These are phyloP conservation scores for Exidia glandulosa DNA, from an alignment of 768 basidiomycete species.

Conservation along the genomic window DNA sequence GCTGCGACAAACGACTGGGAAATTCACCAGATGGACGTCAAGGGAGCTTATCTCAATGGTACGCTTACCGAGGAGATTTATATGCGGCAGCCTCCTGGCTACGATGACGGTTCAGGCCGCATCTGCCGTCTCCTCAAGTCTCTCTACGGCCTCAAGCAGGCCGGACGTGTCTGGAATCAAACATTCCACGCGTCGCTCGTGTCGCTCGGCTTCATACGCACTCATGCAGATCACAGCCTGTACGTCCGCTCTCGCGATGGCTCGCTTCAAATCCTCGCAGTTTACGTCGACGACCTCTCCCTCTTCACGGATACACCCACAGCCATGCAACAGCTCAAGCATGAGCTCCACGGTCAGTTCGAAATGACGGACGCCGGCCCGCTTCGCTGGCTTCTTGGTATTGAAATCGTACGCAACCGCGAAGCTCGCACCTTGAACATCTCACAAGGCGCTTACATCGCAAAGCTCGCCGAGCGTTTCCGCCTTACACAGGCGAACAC, in stretches of 20 bases:
- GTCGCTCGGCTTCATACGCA: slow-evolving; percentile 9
- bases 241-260: slow-evolving; percentile 7
- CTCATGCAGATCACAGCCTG: slow-evolving; percentile 13
- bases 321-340: slow-evolving; percentile 4
- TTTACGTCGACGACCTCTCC: slow-evolving; percentile 23
- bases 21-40: slow-evolving; percentile 28
- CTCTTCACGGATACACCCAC: slow-evolving; percentile 6
- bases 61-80: slow-evolving; percentile 26
- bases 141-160: slow-evolving; percentile 23
- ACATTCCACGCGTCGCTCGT: slow-evolving; percentile 13
- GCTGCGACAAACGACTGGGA: slow-evolving; percentile 25
- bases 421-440: slow-evolving; percentile 5
- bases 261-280: slow-evolving; percentile 10
- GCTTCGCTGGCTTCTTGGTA: slow-evolving; percentile 23
- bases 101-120: slow-evolving; percentile 6
- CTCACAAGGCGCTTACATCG: slow-evolving; percentile 7
- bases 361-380: slow-evolving; percentile 15
- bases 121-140: slow-evolving; percentile 13
- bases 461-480: slow-evolving; percentile 3
- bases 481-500: slow-evolving; percentile 1
- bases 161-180: slow-evolving; percentile 19
- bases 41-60: slow-evolving; percentile 28
- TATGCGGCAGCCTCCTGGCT: slow-evolving; percentile 30
- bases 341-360: no score
- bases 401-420: slow-evolving; percentile 18